Evolutionary conservation across 192 early-diverging fungal genomes (phyloP).

Genomic region (Mortierella antarctica): DNA sequence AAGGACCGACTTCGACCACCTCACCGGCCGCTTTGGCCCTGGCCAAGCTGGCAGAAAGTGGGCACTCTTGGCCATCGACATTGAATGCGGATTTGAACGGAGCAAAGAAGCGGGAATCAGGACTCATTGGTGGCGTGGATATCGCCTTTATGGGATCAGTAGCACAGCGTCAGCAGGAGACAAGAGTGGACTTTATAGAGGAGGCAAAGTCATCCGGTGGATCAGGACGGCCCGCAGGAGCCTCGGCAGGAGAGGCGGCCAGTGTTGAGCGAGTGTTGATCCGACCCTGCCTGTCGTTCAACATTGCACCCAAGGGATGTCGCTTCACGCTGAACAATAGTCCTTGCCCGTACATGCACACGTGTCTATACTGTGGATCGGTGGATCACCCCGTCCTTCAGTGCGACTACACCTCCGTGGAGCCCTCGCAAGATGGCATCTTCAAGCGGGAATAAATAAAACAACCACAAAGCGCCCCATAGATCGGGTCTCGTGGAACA

Average conservation of each 20-base stretch:
- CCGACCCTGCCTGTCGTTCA: constrained; percentile 44
- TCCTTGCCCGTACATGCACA: constrained; percentile 42
- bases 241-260: neutral
- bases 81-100: neutral
- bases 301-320: constrained; percentile 53
- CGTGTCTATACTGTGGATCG: constrained; percentile 48
- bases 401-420: constrained; percentile 39
- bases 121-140: neutral
- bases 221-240: neutral
- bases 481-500: too few species aligned
- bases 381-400: constrained; percentile 36
- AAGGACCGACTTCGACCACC: neutral
- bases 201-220: too few species aligned
- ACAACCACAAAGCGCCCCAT: neutral
- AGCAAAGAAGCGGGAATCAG: neutral
- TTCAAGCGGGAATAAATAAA: constrained; percentile 2
- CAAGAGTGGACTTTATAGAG: neutral
- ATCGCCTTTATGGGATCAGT: neutral
- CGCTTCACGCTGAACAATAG: constrained; percentile 47
- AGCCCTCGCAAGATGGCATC: constrained; percentile 24
- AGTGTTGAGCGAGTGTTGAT: constrained; percentile 13
- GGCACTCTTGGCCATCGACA: neutral
- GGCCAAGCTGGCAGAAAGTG: constrained; percentile 9
- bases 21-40: constrained; percentile 4
- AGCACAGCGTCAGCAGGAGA: neutral